Evolutionary conservation across 768 basidiomycete species (phyloP).

Genomic region (Boletus subparvulus): DNA sequence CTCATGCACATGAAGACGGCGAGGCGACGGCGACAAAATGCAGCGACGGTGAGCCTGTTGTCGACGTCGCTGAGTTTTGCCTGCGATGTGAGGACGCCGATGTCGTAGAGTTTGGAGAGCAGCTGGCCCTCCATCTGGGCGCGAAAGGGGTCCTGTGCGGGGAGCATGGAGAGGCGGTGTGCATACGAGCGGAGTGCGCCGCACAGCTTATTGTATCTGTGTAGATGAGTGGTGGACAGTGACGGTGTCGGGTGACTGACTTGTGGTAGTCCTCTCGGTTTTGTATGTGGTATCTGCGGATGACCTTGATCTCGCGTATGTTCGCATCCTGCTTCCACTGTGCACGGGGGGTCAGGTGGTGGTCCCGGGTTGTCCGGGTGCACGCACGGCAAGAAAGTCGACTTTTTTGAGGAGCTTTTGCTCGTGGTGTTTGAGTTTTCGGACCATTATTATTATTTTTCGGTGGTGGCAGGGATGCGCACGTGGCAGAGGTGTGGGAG

Average conservation of each 20-base stretch:
- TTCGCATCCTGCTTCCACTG: constrained; percentile 98
- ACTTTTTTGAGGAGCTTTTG: constrained; percentile 94
- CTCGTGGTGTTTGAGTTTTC: constrained; percentile 95
- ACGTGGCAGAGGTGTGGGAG: constrained; percentile 35
- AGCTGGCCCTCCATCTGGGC: constrained; percentile 81
- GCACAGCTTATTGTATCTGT: constrained; percentile 90
- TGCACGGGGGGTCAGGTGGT: neutral
- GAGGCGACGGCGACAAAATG: constrained; percentile 87
- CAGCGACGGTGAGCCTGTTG: constrained; percentile 90
- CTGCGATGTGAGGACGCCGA: constrained; percentile 84
- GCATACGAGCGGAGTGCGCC: constrained; percentile 84
- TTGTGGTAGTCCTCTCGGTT: constrained; percentile 94
- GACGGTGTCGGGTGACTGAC: constrained; percentile 34
- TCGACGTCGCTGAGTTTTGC: constrained; percentile 94
- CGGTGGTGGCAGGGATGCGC: constrained; percentile 13
- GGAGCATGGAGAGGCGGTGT: constrained; percentile 83
- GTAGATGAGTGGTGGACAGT: neutral
- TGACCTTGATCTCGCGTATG: constrained; percentile 86
- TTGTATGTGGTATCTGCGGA: constrained; percentile 95
- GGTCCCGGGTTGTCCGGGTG: constrained; percentile 1
- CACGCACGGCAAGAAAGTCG: constrained; percentile 86
- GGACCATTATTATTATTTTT: constrained; percentile 51
- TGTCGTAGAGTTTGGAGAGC: constrained; percentile 94
- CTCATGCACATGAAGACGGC: constrained; percentile 90
- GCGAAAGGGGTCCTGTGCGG: constrained; percentile 87